Evolutionary conservation across 306 rosid species (phyloP).

Genomic region (Abrus pulchellus): DNA sequence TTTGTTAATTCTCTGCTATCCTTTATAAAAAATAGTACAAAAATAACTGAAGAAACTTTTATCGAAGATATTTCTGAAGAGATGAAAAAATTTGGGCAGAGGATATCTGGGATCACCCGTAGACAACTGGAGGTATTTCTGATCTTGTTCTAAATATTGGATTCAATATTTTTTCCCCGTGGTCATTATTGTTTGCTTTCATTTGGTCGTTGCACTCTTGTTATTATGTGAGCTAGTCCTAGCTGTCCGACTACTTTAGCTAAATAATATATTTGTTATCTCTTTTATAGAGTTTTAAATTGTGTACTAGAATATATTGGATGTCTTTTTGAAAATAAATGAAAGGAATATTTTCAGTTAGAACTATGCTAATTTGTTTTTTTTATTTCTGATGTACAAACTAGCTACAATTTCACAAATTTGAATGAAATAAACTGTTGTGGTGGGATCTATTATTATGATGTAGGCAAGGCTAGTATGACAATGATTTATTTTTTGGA

Average conservation of each 20-base stretch:
- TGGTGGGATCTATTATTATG: too few relatives aligned
- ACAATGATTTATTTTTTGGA: too few relatives aligned
- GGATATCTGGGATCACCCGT: constrained; percentile 70
- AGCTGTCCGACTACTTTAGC: constrained; percentile 8
- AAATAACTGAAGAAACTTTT: constrained; percentile 47
- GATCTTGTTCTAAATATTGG: constrained; percentile 27
- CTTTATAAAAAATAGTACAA: constrained; percentile 61
- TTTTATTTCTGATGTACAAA: too few relatives aligned
- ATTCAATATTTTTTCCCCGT: neutral
- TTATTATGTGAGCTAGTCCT: constrained; percentile 21
- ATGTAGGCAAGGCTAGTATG: too few relatives aligned
- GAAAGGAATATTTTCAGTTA: too few relatives aligned
- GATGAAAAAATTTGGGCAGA: constrained; percentile 62
- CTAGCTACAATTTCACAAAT: too few relatives aligned
- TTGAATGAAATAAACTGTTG: too few relatives aligned
- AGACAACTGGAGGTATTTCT: constrained; percentile 82
- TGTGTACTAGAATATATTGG: too few relatives aligned
- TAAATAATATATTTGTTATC: neutral
- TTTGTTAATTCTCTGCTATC: constrained; percentile 65
- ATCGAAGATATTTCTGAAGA: constrained; percentile 48
- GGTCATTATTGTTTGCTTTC: constrained; percentile 29
- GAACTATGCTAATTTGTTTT: too few relatives aligned
- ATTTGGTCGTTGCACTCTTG: neutral
- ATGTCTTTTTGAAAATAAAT: too few relatives aligned
- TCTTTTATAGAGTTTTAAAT: neutral